Evolutionary conservation across 2,329 filamentous ascomycete species (phyloP).

Genomic region (Ophiostoma novo-ulmi): DNA sequence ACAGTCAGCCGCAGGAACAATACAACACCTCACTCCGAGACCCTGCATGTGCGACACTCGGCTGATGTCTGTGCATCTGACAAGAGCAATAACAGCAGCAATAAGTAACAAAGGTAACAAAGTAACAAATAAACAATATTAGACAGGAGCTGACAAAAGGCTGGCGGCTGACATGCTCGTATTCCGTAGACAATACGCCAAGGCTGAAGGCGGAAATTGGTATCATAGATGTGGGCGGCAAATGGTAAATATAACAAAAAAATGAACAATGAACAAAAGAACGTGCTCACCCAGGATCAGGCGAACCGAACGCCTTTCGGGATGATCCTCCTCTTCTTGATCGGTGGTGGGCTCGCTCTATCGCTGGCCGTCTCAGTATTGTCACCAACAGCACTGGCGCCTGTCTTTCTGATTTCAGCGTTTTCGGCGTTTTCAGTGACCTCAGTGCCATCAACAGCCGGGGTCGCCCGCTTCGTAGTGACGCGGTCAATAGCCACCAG

Average conservation of each 20-base stretch:
- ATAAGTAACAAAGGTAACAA: no score
- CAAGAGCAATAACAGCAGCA: not conserved
- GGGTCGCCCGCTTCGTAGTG: not conserved
- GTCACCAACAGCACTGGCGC: not conserved
- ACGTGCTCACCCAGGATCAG: not conserved
- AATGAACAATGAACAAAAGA: not conserved
- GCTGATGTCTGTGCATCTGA: not conserved
- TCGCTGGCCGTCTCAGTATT: not conserved
- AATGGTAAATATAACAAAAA: no score
- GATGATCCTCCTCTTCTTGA: not conserved
- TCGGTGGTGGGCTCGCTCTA: not conserved
- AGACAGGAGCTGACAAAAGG: not conserved
- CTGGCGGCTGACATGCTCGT: not conserved
- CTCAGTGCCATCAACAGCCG: not conserved
- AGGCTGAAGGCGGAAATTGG: not conserved
- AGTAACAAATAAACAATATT: not conserved
- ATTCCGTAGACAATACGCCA: not conserved
- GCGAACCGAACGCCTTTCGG: not conserved
- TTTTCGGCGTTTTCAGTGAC: not conserved
- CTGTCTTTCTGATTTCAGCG: not conserved
- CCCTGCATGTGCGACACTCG: not conserved
- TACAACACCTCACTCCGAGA: not conserved
- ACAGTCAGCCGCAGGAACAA: not conserved
- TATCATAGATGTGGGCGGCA: not conserved
- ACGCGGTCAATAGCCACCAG: constrained; percentile 28